These are phyloP conservation scores for Neofusicoccum sp. DNA, from an alignment of 2,329 filamentous ascomycete species.

Conservation along the genomic window DNA sequence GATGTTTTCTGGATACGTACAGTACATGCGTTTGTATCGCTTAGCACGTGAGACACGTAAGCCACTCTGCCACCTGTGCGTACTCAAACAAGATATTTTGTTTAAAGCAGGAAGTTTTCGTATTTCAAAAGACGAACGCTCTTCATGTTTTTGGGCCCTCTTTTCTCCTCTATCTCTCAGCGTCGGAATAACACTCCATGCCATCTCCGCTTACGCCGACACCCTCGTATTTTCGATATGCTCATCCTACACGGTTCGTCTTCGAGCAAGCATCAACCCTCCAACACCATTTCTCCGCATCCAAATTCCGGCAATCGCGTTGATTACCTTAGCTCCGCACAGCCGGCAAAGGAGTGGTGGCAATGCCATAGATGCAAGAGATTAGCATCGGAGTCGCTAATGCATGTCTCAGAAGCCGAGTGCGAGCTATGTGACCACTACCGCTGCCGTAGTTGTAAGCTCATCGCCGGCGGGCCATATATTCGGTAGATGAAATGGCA, in stretches of 20 bases:
- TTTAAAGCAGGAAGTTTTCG: not conserved
- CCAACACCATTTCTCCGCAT: not conserved
- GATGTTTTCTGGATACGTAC: not conserved
- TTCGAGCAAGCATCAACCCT: not conserved
- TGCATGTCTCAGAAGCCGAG: slow-evolving; percentile 2
- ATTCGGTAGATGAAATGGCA: not conserved
- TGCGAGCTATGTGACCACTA: not conserved
- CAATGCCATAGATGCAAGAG: slow-evolving; percentile 1
- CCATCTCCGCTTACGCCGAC: not conserved
- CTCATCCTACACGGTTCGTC: not conserved
- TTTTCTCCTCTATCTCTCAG: too few relatives aligned
- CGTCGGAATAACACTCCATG: not conserved
- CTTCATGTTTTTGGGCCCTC: too few relatives aligned
- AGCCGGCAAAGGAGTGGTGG: slow-evolving; percentile 1
- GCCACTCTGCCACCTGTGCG: too few relatives aligned
- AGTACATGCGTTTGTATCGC: not conserved
- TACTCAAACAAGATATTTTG: too few relatives aligned
- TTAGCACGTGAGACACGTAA: not conserved
- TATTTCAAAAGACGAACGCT: not conserved
- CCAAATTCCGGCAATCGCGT: slow-evolving; percentile 1
- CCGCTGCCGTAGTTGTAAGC: not conserved
- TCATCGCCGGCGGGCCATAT: not conserved
- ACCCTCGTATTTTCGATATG: not conserved
- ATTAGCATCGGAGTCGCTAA: not conserved
- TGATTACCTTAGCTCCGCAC: not conserved